A percentile compares a stretch with the other conserved stretches of the same genome.
Conservation (phyloP, 805 yeast species). For the Cyberlindnera subsufficiens region DNA sequence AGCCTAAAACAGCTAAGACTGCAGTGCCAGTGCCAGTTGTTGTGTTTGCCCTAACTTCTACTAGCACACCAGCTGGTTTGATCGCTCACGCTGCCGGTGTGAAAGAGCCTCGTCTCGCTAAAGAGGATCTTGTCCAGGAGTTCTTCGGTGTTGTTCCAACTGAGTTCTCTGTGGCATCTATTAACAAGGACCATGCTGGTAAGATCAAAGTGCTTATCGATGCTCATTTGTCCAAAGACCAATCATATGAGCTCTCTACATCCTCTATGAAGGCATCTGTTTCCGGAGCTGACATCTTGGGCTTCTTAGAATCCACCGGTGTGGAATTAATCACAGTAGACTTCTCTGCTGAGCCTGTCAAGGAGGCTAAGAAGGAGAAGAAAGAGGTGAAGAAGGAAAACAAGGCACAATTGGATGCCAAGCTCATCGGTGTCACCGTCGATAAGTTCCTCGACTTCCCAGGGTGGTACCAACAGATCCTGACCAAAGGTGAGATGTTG, state of each 20-base stretch:
- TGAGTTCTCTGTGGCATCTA: conserved; percentile 54
- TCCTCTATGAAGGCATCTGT: conserved; percentile 47
- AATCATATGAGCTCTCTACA: conserved; percentile 37
- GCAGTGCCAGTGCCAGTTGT: conserved; percentile 75
- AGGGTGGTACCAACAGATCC: conserved; percentile 95
- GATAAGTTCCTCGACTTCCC: conserved; percentile 91
- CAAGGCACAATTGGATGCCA: conserved; percentile 68
- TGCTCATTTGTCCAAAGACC: conserved; percentile 28
- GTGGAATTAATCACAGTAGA: conserved; percentile 54
- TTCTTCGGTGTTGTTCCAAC: conserved; percentile 53
- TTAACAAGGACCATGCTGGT: conserved; percentile 40
- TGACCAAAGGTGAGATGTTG: conserved; percentile 96
- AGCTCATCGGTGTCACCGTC: conserved; percentile 91
- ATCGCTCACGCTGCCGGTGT: conserved; percentile 64
- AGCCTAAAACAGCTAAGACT: conserved; percentile 85
- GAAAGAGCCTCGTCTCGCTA: conserved; percentile 86
- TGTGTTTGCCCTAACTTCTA: conserved; percentile 66
- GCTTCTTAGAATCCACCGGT: conserved; percentile 43
- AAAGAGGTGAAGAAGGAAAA: conserved; percentile 22
- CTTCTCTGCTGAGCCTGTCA: conserved; percentile 34
- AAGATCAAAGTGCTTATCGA: conserved; percentile 60
- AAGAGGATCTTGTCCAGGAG: conserved; percentile 67
- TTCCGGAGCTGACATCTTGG: conserved; percentile 40
- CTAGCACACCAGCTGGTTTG: conserved; percentile 60
- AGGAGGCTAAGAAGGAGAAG: conserved; percentile 24